Conservation (phyloP, 306 rosid genomes). For the Glycine latifolia region DNA sequence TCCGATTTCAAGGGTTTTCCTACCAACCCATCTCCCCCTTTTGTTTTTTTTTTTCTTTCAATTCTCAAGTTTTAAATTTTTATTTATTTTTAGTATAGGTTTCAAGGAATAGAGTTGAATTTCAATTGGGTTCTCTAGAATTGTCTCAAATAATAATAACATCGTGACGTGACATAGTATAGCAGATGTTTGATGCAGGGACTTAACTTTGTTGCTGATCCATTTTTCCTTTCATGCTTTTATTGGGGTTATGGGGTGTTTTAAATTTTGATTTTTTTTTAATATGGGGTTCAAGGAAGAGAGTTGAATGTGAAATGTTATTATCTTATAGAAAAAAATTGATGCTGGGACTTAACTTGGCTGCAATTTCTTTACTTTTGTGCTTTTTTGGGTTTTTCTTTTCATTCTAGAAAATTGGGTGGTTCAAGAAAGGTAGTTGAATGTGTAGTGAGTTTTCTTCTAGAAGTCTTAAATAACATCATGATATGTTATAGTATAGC, state of each 20-base stretch:
- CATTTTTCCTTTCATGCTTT: no score
- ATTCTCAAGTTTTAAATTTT: not conserved
- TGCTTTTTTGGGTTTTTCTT: not conserved
- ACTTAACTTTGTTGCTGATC: no score
- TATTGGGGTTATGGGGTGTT: no score
- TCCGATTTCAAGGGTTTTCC: constrained; percentile 78
- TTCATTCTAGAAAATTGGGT: not conserved
- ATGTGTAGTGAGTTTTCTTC: no score
- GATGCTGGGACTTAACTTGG: not conserved
- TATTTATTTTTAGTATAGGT: not conserved
- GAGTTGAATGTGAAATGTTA: not conserved
- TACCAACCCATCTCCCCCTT: not conserved
- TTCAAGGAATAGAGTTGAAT: constrained; percentile 6
- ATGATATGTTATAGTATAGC: no score
- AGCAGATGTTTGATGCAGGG: no score
- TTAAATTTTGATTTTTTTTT: no score
- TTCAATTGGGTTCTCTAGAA: constrained; percentile 9
- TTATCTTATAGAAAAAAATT: not conserved
- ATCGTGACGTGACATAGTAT: no score
- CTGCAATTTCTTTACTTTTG: not conserved
- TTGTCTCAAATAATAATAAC: not conserved
- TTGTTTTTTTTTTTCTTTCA: not conserved
- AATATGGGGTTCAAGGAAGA: not conserved
- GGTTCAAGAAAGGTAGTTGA: not conserved
- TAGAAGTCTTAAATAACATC: no score